Base-by-base conservation (phyloP, 1,139 yeast species). In the Taphrina confusa region DNA sequence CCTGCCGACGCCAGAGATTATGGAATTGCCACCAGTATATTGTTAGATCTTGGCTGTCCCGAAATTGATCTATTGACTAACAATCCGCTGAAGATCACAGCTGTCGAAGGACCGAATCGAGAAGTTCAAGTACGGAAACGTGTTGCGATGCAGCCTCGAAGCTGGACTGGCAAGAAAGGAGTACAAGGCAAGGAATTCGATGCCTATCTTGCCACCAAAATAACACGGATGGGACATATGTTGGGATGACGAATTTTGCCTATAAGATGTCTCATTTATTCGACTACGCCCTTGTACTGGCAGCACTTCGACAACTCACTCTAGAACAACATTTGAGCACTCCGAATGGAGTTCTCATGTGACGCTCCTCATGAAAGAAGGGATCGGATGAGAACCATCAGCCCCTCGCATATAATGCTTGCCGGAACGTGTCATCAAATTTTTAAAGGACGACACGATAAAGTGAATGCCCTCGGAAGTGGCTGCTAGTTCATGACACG, bases 1-100 rank as follows among this genome's bases (percentile, higher is more conserved):
- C 98, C 98, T 2, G 97, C 97, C 0, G 98, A 94, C 73, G 96
- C 89, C 14, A 81, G 99, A 67, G 85, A 91, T 58, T 94, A 92
- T 70, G 84, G 94, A 0, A 77, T 94, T 64, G 98, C 98, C 3
- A 92, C 97, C 4, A 94, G 97, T 4, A 94, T 94, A 47, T 76
- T 94, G 61, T 71, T 84, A 57, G 98, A 94, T 73, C 77, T 94
- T 67, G 95, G 92, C 11, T 79, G 88, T 64, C 72, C 75, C 18
- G 80, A 85, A 61, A 84, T 94, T 66, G 82, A 87, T 66, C 77
- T 94, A 58, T 76, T 94, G 70, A 94, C 98, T 1, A 94, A 94
- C 70, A 94, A 94, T 70, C 98, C 98, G 1, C 97, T 92, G 71
- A 94, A 94, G 73, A 89, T 94, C 51, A 82, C 85, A 25, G 97